Percentiles rank a stretch among this genome's conserved stretches.
phyloP scores from a whole-genome alignment of 352 stramenopile genomes.

The Phytopythium montanum region DNA sequence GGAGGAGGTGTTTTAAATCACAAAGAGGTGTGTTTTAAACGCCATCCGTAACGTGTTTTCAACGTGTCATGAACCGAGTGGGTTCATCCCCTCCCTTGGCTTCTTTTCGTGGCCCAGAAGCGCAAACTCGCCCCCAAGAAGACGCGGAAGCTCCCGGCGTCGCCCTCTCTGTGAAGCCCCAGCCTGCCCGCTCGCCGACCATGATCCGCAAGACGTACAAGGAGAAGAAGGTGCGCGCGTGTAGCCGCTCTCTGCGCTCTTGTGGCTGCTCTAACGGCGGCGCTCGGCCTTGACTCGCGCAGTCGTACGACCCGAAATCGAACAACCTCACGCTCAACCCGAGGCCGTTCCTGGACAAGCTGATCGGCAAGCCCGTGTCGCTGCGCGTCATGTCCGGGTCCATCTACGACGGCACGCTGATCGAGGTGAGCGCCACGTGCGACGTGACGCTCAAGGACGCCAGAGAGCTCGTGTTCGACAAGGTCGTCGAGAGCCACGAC shows the following conservation, averaged over 20 bases:
- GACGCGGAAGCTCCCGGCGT: neutral
- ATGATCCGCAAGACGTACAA: neutral
- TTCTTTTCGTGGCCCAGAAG: neutral
- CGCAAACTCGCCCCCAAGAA: neutral
- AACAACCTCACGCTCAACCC: constrained; percentile 4
- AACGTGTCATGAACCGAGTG: no score
- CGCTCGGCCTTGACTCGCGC: neutral
- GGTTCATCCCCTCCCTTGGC: neutral
- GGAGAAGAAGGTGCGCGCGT: neutral
- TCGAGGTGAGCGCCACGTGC: neutral
- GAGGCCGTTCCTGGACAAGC: constrained; percentile 6
- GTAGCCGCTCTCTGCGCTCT: neutral
- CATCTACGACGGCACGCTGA: neutral
- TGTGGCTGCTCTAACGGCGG: neutral
- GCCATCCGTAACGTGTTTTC: no score
- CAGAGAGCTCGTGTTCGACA: constrained; percentile 6
- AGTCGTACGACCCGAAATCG: neutral
- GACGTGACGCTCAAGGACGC: constrained; percentile 2
- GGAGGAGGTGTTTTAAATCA: no score
- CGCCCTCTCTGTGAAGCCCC: neutral
- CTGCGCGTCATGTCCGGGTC: constrained; percentile 6
- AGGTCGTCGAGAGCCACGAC: neutral
- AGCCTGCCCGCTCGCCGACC: neutral
- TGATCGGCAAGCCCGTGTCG: neutral
- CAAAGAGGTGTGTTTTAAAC: no score